Percentiles rank a stretch among this genome's conserved stretches.
Conservation (phyloP, 169 alveolate species). For the Plasmodium cynomolgi region DNA sequence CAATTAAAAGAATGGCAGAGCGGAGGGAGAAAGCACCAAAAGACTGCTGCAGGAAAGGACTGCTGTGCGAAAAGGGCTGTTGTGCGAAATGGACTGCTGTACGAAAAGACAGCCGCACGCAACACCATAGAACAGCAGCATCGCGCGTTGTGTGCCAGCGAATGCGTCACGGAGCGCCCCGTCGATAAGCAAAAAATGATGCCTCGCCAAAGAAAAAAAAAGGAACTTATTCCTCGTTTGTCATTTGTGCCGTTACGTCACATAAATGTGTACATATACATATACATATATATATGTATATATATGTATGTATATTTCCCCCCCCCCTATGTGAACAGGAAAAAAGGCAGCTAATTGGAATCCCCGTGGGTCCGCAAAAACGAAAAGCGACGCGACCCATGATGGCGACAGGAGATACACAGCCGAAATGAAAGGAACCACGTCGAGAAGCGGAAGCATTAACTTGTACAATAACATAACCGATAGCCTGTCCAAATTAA, state of each 20-base stretch:
- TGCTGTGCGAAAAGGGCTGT: no score
- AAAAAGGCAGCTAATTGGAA: background rate
- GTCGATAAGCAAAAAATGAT: background rate
- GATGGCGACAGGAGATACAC: background rate
- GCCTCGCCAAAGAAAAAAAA: background rate
- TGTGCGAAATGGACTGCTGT: background rate
- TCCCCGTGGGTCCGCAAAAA: background rate
- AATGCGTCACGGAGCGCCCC: background rate
- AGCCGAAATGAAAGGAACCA: background rate
- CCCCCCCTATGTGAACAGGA: background rate
- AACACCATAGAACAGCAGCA: background rate
- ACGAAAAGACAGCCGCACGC: background rate
- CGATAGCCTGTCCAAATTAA: constrained; percentile 55
- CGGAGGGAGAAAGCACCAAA: constrained; percentile 1
- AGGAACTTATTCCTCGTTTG: background rate
- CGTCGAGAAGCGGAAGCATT: constrained; percentile 1
- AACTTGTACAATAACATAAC: constrained; percentile 36
- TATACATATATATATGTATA: background rate
- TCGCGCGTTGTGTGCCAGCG: background rate
- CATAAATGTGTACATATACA: background rate
- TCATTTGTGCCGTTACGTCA: background rate
- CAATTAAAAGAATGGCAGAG: background rate
- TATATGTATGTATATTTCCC: background rate
- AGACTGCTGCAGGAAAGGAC: constrained; percentile 11
- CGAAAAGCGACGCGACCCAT: background rate